Evolutionary conservation across 768 basidiomycete species (phyloP), one percentile per base, ranked within the genome.

Genomic region (Phanerodontia chrysosporium): DNA sequence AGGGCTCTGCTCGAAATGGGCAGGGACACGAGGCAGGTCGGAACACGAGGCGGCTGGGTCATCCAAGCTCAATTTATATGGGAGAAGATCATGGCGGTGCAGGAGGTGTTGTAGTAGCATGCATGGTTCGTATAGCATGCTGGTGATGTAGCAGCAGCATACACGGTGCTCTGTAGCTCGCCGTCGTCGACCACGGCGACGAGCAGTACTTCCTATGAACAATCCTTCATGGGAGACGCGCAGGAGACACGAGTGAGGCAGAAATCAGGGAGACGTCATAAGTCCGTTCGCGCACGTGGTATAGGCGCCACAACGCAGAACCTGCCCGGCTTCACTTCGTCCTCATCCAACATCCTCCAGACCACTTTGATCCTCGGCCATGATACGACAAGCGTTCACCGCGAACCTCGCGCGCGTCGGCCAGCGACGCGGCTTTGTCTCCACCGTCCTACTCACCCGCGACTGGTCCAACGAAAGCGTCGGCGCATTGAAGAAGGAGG

Each of bases 391-490:
- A 32, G 60, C 69, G 25, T 53, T 44, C 57, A 57, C 39, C 49
- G 60, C 55, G 13, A 53, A 53, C 22, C 10, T 53, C 7, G 18
- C 36, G 22, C 35, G 25, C 62, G 65, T 39, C 65, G 45, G 59
- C 36, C 72, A 61, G 45, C 63, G 69, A 46, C 70, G 79, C 51
- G 61, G 63, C 29, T 77, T 81, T 57, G 81, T 82, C 46, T 84
- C 83, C 28, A 78, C 84, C 18, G 78, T 81, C 35, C 78, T 85
- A 24, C 79, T 86, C 58, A 76, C 80, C 32, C 76, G 80, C 60
- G 76, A 80, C 51, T 85, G 83, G 81, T 78, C 83, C 60, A 79
- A 74, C 58, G 75, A 82, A 62, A 75, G 78, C 56, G 68, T 83
- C 58, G 70, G 72, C 18, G 75, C 79, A 42, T 76, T 87, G 45